Evolutionary conservation across 257 asterid genomes (phyloP).

Genomic region (Eucommia ulmoides): DNA sequence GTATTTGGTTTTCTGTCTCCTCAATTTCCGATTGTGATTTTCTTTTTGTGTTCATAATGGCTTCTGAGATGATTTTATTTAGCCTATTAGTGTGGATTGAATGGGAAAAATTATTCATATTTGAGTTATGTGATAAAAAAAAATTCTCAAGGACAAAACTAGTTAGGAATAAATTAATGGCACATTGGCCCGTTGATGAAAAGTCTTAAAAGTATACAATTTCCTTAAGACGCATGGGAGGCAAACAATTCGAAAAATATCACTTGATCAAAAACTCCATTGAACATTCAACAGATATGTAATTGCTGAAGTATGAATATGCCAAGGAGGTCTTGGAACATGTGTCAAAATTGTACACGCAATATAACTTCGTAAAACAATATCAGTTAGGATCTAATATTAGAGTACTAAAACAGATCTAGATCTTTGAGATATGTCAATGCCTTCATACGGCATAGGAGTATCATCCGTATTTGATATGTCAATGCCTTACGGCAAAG

Average conservation of each 20-base stretch:
- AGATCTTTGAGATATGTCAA: not conserved
- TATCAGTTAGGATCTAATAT: not conserved
- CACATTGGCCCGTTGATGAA: not conserved
- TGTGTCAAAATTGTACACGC: not conserved
- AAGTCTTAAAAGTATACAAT: not conserved
- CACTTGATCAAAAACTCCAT: not conserved
- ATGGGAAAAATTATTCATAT: not conserved
- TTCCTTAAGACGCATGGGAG: too few relatives aligned
- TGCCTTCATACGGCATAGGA: not conserved
- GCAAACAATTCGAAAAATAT: too few relatives aligned
- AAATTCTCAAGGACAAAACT: too few relatives aligned
- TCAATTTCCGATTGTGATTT: too few relatives aligned
- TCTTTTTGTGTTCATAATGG: too few relatives aligned
- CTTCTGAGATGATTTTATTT: too few relatives aligned
- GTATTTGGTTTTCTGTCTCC: too few relatives aligned
- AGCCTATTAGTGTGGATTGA: not conserved
- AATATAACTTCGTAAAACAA: not conserved
- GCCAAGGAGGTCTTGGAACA: not conserved
- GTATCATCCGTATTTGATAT: not conserved
- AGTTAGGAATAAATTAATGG: not conserved
- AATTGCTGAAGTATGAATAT: not conserved
- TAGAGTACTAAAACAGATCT: not conserved
- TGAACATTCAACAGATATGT: not conserved
- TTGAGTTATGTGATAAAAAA: too few relatives aligned
- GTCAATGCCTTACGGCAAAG: not conserved